These are phyloP conservation scores for Saccharomycopsis vini DNA, from an alignment of 805 yeast species.

Conservation along the genomic window DNA sequence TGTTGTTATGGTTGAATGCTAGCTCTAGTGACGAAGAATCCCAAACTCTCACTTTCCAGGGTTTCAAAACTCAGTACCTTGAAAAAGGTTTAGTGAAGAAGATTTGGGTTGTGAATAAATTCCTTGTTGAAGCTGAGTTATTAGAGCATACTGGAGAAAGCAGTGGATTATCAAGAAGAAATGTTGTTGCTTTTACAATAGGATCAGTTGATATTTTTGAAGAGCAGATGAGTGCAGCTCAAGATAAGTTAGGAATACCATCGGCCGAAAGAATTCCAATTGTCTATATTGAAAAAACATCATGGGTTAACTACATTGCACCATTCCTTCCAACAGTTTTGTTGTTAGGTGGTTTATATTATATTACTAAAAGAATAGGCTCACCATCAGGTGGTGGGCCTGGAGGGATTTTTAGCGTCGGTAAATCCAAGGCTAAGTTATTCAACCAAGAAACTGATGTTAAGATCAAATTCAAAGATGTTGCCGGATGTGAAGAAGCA, in stretches of 20 bases:
- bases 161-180: constrained; percentile 25
- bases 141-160: constrained; percentile 29
- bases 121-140: constrained; percentile 61
- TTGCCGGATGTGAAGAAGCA: constrained; percentile 96
- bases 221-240: constrained; percentile 66
- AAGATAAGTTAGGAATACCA: constrained; percentile 61
- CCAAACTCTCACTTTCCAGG: constrained; percentile 57
- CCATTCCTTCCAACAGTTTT: constrained; percentile 76
- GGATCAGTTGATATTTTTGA: constrained; percentile 85
- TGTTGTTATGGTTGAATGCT: constrained; percentile 26
- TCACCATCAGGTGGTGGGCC: constrained; percentile 39
- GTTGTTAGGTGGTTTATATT: constrained; percentile 64
- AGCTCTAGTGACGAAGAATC: constrained; percentile 19
- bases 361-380: constrained; percentile 35
- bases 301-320: constrained; percentile 51
- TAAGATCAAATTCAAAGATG: constrained; percentile 83
- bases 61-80: constrained; percentile 70
- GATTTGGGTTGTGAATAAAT: constrained; percentile 64
- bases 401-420: constrained; percentile 76
- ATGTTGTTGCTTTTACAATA: constrained; percentile 65
- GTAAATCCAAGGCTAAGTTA: constrained; percentile 83
- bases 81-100: constrained; percentile 72
- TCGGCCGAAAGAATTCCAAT: constrained; percentile 70
- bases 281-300: constrained; percentile 58
- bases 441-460: constrained; percentile 90